phyloP scores from a whole-genome alignment of 768 basidiomycete species.

The Russula olivacea region DNA sequence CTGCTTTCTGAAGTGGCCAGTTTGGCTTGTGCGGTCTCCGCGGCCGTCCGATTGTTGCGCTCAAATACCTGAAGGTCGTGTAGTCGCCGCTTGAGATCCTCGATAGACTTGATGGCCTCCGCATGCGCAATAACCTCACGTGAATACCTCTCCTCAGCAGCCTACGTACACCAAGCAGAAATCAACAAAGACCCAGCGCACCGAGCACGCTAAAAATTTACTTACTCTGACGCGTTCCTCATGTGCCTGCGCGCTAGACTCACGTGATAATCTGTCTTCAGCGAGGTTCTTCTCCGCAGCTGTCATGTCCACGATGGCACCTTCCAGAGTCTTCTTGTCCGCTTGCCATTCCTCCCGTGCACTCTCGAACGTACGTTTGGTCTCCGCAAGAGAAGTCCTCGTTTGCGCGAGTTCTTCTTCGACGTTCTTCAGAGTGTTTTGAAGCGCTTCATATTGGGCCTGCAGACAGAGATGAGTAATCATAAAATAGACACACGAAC shows the following conservation, averaged over 20 bases:
- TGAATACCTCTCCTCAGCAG: no score
- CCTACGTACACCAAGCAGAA: no score
- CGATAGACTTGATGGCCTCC: conserved; percentile 70
- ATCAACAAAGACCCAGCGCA: no score
- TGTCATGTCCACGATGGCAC: conserved; percentile 74
- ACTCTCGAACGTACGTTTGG: conserved; percentile 59
- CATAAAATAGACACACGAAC: no score
- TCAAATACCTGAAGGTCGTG: no score
- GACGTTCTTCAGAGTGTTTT: conserved; percentile 51
- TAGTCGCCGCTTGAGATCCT: conserved; percentile 59
- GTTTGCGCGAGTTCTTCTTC: conserved; percentile 50
- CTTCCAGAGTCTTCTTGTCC: conserved; percentile 80
- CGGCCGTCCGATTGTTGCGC: no score
- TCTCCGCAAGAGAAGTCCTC: conserved; percentile 46
- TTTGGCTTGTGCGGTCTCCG: no score
- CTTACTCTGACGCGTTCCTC: no score
- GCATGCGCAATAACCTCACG: conserved; percentile 82
- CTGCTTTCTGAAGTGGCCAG: no score
- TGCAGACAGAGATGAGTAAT: conserved; percentile 35
- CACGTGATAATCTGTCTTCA: no score
- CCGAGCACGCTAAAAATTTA: no score
- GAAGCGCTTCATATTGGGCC: conserved; percentile 59
- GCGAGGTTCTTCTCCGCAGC: conserved; percentile 69
- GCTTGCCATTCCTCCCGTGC: conserved; percentile 66
- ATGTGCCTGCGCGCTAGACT: no score